These are phyloP conservation scores for Wickerhamiella lipophila DNA, from an alignment of 805 yeast genomes.

Conservation along the genomic window DNA sequence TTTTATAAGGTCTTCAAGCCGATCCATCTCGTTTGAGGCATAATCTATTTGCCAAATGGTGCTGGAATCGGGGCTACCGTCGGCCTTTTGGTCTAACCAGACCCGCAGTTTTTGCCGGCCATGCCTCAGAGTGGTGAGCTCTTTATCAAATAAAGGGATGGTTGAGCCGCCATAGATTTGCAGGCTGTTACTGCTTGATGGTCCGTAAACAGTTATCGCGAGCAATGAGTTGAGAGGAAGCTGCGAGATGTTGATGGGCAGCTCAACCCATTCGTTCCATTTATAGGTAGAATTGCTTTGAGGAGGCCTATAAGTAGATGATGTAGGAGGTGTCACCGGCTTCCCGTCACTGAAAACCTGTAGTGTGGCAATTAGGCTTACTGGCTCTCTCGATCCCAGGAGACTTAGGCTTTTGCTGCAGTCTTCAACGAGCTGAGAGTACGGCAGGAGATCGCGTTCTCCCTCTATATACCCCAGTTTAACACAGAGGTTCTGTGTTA, in stretches of 20 bases:
- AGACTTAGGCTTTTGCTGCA: constrained; percentile 34
- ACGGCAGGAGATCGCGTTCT: constrained; percentile 30
- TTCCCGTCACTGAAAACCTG: constrained; percentile 36
- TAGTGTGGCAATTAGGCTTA: constrained; percentile 32
- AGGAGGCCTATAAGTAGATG: constrained; percentile 36
- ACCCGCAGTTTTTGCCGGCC: constrained; percentile 55
- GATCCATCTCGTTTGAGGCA: constrained; percentile 31
- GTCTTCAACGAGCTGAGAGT: constrained; percentile 36
- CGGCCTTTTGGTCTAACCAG: constrained; percentile 30
- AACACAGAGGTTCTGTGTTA: constrained; percentile 37
- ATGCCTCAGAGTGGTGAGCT: constrained; percentile 47
- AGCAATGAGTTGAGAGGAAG: constrained; percentile 51
- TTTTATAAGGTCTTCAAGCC: constrained; percentile 43
- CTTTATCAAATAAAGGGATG: constrained; percentile 44
- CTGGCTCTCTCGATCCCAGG: constrained; percentile 19
- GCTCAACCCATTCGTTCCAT: constrained; percentile 62
- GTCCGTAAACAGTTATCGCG: constrained; percentile 55
- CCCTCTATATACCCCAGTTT: constrained; percentile 41
- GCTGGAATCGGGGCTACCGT: constrained; percentile 23
- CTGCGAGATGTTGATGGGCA: constrained; percentile 63
- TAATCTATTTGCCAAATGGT: constrained; percentile 20
- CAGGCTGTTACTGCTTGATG: constrained; percentile 36
- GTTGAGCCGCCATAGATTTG: constrained; percentile 49
- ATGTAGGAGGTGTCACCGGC: constrained; percentile 38
- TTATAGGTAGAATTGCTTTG: constrained; percentile 29